phyloP scores from a whole-genome alignment of 352 stramenopile genomes.

The Phytophthora cactorum region DNA sequence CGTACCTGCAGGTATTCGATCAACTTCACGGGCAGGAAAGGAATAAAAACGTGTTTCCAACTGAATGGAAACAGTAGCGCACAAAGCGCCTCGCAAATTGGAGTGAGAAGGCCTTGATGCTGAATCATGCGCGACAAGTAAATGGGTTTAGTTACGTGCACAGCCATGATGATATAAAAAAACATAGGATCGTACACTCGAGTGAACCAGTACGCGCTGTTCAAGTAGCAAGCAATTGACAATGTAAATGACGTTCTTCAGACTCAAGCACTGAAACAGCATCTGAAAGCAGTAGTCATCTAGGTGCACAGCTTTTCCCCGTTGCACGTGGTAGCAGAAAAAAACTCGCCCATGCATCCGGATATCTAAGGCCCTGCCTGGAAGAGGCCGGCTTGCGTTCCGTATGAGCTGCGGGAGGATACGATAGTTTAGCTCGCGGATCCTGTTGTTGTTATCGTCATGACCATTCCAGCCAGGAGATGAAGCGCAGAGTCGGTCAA shows the following conservation, averaged over 20 bases:
- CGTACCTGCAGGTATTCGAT: slow-evolving; percentile 84
- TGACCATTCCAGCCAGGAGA: slow-evolving; percentile 11
- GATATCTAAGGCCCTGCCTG: slow-evolving; percentile 48
- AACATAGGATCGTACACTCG: slow-evolving; percentile 51
- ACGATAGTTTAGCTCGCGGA: slow-evolving; percentile 17
- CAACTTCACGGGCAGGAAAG: slow-evolving; percentile 81
- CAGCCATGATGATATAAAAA: background rate
- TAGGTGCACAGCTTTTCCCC: slow-evolving; percentile 61
- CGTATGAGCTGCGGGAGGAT: slow-evolving; percentile 48
- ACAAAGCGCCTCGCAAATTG: slow-evolving; percentile 79
- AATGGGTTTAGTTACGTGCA: slow-evolving; percentile 6
- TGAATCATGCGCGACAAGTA: slow-evolving; percentile 25
- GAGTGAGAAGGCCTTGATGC: slow-evolving; percentile 74
- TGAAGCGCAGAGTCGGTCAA: slow-evolving; percentile 18
- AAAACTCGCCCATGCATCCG: slow-evolving; percentile 43
- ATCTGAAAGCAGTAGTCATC: slow-evolving; percentile 84
- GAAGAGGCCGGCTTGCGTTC: slow-evolving; percentile 29
- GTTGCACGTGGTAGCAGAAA: slow-evolving; percentile 68
- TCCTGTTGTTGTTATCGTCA: background rate
- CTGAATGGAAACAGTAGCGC: slow-evolving; percentile 85
- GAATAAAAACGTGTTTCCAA: slow-evolving; percentile 90
- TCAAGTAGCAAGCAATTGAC: slow-evolving; percentile 86
- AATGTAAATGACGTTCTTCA: slow-evolving; percentile 83
- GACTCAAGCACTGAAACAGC: slow-evolving; percentile 82
- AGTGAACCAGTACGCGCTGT: slow-evolving; percentile 85